Base-by-base conservation (phyloP, 352 stramenopile species). In the Globisporangium recalcitrans region DNA sequence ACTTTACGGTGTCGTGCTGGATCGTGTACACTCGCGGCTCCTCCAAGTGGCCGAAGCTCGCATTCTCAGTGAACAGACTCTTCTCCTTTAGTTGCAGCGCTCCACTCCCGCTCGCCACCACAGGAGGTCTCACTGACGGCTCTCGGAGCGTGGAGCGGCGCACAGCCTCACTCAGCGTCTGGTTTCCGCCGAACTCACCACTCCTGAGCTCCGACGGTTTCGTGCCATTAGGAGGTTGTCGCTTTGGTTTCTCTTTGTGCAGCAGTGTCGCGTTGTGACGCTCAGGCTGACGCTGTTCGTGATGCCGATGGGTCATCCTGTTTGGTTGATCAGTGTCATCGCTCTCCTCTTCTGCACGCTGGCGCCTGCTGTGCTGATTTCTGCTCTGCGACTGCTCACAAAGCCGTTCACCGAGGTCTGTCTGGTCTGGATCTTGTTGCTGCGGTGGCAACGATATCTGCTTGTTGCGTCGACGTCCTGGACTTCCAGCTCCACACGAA, bases 111-210 rank as follows among this genome's bases (percentile, higher is more conserved):
- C 6, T 46, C 5, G 6, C 16, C 19, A 21, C 16, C 38, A 4
- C 5, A 21, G 38, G 16, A 26, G 42, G 8, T 56, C 26, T 10
- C 38, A 62, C 63, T 1, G 38, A 10, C 24, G 16, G 64, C 21
- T 85, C 65, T 26, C 78, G 73, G 3, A 92, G 62, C 8, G 69
- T 72, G 44, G 88, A 90, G 16, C 52, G 64, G 16, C 77, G 55
- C 32, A 90, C 76, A 1, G 83, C 79, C 66, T 92, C 77, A 6
- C 76, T 67, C 14, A 90, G 69, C 14, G 75, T 84, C 64, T 78
- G 83, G 54, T 88, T 88, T 10, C 16, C 16, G 3, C 62, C 71
- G 55, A 92, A 90, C n/a, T 92, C 73, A 22, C 75, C 82, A 51
- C 68, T 77, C 1, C 82, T 78, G 49, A 71, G 26, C 29, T 65